Evolutionary conservation across 148 eudicot genomes (phyloP), one percentile per base, ranked within the genome.

Genomic region (Chenopodium formosanum): DNA sequence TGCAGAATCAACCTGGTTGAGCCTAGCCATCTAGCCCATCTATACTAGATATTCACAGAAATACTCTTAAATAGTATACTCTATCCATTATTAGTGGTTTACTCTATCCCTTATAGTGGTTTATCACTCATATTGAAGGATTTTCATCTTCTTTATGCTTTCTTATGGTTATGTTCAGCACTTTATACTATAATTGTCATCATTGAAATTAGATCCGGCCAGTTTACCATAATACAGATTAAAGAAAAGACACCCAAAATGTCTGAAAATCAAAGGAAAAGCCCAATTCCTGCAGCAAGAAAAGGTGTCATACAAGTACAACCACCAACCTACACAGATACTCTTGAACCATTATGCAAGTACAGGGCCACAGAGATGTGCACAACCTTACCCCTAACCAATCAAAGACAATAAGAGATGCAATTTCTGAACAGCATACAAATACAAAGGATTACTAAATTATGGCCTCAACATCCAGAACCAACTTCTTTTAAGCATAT

Each of bases 401-500:
- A 27, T 67, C 70, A 67, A 13, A 29, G 25, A 71, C 27, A 1
- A 9, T 40, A 5, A 37, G 46, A 70, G 53, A 37, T 71, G 48
- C 14, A 40, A 19, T 8, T 23, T 79, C 50, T 69, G 44, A 37
- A 70, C 20, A 65, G 23, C 73, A 78, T 63, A 63, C 53, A 47
- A 50, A 10, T 50, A 63, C 9, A 44, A 32, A 52, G 25, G 56
- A 71, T 32, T 50, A 58, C 48, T 73, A 73, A 52, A 10, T 44
- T 13, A 27, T 68, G 70, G 70, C 44, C 27, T 72, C 72, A 73
- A 50, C 32, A n/a, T 73, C 20, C 52, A 71, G 9, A 77, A 40
- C 73, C 62, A 74, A 40, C 56, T 37, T 40, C 73, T 27, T 53
- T 52, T 58, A 82, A 70, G 4, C 75, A 69, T 56, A 37, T 62